A percentile compares a stretch with the other conserved stretches of the same genome.
These are phyloP conservation scores for Penicillium sp. DNA, from an alignment of 2,329 filamentous ascomycete genomes.

Conservation along the genomic window DNA sequence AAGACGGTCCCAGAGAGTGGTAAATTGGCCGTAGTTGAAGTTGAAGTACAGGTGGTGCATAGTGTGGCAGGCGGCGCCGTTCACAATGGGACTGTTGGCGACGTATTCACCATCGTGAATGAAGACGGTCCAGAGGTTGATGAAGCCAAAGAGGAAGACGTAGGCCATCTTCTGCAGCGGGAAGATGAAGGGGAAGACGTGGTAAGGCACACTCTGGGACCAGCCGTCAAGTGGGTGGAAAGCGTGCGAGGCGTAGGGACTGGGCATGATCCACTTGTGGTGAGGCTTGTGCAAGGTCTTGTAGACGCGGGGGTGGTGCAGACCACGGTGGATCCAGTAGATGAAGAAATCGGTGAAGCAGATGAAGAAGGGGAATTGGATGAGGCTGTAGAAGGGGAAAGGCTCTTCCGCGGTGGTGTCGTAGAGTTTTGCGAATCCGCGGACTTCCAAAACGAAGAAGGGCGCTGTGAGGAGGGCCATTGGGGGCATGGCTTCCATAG, in stretches of 20 bases:
- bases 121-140: slow-evolving; percentile 96
- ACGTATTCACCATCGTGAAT: slow-evolving; percentile 96
- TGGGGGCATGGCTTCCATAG: slow-evolving; percentile 72
- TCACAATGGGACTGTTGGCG: slow-evolving; percentile 85
- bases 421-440: slow-evolving; percentile 84
- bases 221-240: slow-evolving; percentile 95
- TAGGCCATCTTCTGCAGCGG: slow-evolving; percentile 90
- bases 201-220: slow-evolving; percentile 85
- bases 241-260: slow-evolving; percentile 85
- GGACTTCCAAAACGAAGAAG: slow-evolving; percentile 79
- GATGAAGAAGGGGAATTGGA: slow-evolving; percentile 87
- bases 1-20: slow-evolving; percentile 86
- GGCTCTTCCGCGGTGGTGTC: slow-evolving; percentile 75
- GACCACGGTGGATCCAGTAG: slow-evolving; percentile 86
- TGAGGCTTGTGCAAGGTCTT: slow-evolving; percentile 93
- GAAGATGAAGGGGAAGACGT: slow-evolving; percentile 89
- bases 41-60: slow-evolving; percentile 87
- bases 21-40: slow-evolving; percentile 95
- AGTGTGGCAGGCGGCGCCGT: slow-evolving; percentile 94
- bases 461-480: slow-evolving; percentile 82
- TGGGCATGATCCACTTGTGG: slow-evolving; percentile 99
- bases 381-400: slow-evolving; percentile 72
- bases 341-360: slow-evolving; percentile 86
- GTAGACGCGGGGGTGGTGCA: slow-evolving; percentile 81
- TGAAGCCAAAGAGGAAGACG: slow-evolving; percentile 81